phyloP scores from a whole-genome alignment of 345 rosid species.

The Diplotaxis tenuifolia region DNA sequence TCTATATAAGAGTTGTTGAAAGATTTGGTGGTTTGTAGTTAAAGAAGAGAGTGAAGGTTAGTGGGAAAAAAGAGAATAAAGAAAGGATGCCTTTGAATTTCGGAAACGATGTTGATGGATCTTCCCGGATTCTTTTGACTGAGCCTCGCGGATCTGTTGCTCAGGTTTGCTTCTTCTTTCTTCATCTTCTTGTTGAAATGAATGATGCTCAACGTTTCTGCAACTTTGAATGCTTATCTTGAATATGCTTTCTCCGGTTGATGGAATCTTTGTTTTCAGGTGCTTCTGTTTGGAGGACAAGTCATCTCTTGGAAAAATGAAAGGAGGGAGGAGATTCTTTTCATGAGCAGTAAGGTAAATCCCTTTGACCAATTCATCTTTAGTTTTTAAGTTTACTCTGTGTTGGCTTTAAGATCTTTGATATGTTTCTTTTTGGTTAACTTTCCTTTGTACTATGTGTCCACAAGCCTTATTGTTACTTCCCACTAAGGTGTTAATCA shows the following conservation, averaged over 20 bases:
- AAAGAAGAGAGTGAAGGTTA: conserved; percentile 48
- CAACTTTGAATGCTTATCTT: too few relatives aligned
- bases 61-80: conserved; percentile 6
- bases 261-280: conserved; percentile 42
- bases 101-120: conserved; percentile 58
- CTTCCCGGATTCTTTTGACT: conserved; percentile 64
- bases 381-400: too few relatives aligned
- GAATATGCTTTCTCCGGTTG: too few relatives aligned
- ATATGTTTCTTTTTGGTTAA: background rate
- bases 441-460: conserved; percentile 9
- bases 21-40: conserved; percentile 40
- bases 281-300: conserved; percentile 83
- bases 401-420: too few relatives aligned
- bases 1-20: conserved; percentile 2
- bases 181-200: background rate
- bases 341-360: conserved; percentile 90
- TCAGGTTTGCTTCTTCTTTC: conserved; percentile 46
- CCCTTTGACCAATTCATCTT: too few relatives aligned
- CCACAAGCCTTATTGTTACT: background rate
- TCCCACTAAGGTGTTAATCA: background rate
- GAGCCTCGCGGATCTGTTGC: conserved; percentile 84
- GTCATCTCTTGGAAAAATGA: conserved; percentile 95
- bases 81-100: conserved; percentile 66
- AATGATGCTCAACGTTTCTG: background rate
- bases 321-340: conserved; percentile 79